Base-by-base conservation (phyloP, 805 yeast species). In the Starmera caribaea region DNA sequence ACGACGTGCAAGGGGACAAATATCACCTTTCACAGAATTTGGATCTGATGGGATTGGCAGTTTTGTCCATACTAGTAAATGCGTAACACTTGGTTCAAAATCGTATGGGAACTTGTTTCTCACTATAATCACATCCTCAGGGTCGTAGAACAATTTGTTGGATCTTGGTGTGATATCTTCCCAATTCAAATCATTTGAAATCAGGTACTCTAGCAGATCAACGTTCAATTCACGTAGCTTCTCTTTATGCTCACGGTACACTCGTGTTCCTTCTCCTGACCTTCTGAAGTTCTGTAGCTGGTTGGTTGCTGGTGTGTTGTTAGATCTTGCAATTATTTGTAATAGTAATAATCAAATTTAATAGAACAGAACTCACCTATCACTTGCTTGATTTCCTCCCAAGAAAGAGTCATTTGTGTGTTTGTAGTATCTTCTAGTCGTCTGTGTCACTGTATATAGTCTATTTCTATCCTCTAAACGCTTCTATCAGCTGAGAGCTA, bases 21-120 rank as follows among this genome's bases (percentile, higher is more conserved):
- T 68, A 48, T 76, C 82, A 3, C 81, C 81, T n/a, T 59, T 46
- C 2, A 48, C 57, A 28, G 72, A 67, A 2, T 54, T 34, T 8
- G 71, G 69, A 49, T 78, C 84, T 4, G 72, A 59, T 11, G 66
- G 69, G 41, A 81, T 65, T 10, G 64, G 65, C 26, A 69, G 61
- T 50, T 79, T 79, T 3, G 79, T 66, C 88, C 89, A 81, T 3
- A 79, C 64, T 37, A 82, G 67, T 15, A 79, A 56, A 55, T 80
- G 87, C 8, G 55, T 54, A 7, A 78, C 66, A 34, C 63, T 65
- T 2, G 54, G 49, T 33, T 68, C 76, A 41, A 78, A 68, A 48
- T 68, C 66, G 58, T 81, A 81, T 0, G 85, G 85, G 55, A 77
- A 81, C 45, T 73, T 74, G 53, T 81, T 81, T 29, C 51, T 42